Evolutionary conservation across 805 yeast genomes (phyloP), one percentile per base, ranked within the genome.

Genomic region (Candida nanaspora): DNA sequence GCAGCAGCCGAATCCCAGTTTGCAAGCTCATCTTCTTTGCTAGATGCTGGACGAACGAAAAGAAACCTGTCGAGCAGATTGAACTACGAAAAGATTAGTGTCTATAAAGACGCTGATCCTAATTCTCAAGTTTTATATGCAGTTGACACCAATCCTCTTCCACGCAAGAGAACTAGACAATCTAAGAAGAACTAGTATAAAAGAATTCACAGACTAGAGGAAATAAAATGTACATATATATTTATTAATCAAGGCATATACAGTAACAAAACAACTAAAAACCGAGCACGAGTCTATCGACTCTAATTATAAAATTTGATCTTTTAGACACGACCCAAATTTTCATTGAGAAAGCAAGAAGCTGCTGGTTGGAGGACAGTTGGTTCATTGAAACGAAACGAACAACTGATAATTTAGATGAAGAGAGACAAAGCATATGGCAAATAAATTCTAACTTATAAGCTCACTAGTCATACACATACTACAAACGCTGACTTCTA

Each of bases 1-100:
- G 56, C 63, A 19, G 70, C 72, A 1, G 43, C 53, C 16, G 62
- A 58, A 19, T 66, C 70, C 2, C 68, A 66, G 33, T 43, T 66
- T 20, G 15, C 29, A 6, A n/a, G 16, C 10, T 6, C 29, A 5
- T 21, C 35, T 8, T 21, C 34, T 21, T n/a, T 21, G 16, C 3
- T 21, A 21, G 18, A 14, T 31, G 16, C 16, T 16, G 34, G 16
- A 9, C 16, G 19, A 31, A n/a, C 34, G 5, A 31, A 18, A 31
- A 31, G 14, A 31, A 19, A 31, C 19, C 22, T 31, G 19, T 8
- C 22, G 8, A 18, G 10, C 9, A 31, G 34, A 31, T 22, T 31
- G 16, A 16, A 31, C 14, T 31, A 31, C 14, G 34, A 31, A 31
- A 31, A 31, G 6, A n/a, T 13, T 18, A 22, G 6, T 6, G 4